Evolutionary conservation across 2,329 filamentous ascomycete genomes (phyloP).

Genomic region (Diaporthe vexans): DNA sequence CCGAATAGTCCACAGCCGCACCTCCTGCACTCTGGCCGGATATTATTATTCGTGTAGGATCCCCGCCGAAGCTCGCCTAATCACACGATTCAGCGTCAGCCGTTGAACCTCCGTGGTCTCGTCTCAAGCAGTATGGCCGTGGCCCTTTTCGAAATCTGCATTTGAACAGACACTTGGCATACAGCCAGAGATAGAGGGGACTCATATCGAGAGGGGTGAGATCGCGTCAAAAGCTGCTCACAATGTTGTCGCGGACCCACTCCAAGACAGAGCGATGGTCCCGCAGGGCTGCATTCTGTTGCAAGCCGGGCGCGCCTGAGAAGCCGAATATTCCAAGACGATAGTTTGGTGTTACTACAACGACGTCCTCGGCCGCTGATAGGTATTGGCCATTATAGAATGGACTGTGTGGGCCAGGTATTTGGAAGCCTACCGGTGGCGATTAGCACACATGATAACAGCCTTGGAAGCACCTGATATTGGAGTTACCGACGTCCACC

Average conservation of each 20-base stretch:
- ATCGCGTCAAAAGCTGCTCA: neutral
- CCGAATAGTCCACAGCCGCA: constrained; percentile 41
- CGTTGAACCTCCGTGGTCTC: neutral
- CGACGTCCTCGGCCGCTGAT: constrained; percentile 35
- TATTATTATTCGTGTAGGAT: constrained; percentile 27
- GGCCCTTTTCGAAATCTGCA: too few species aligned
- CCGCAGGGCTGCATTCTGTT: constrained; percentile 29
- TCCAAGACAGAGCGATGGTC: constrained; percentile 35
- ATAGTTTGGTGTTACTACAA: constrained; percentile 45
- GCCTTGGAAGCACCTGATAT: neutral
- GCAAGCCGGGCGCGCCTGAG: constrained; percentile 25
- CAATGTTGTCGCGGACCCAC: constrained; percentile 35
- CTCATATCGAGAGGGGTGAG: neutral
- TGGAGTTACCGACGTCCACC: constrained; percentile 4
- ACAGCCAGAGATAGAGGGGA: neutral
- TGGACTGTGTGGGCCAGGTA: constrained; percentile 18
- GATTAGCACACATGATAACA: neutral
- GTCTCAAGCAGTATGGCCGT: neutral
- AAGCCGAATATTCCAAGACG: constrained; percentile 37
- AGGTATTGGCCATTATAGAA: constrained; percentile 29
- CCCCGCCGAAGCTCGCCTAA: constrained; percentile 26
- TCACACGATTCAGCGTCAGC: neutral
- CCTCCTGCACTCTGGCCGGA: constrained; percentile 35
- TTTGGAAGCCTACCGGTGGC: constrained; percentile 12
- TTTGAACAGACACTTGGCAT: neutral